Conservation (phyloP, 129 eudicot genomes). For the Artemisia argyi region DNA sequence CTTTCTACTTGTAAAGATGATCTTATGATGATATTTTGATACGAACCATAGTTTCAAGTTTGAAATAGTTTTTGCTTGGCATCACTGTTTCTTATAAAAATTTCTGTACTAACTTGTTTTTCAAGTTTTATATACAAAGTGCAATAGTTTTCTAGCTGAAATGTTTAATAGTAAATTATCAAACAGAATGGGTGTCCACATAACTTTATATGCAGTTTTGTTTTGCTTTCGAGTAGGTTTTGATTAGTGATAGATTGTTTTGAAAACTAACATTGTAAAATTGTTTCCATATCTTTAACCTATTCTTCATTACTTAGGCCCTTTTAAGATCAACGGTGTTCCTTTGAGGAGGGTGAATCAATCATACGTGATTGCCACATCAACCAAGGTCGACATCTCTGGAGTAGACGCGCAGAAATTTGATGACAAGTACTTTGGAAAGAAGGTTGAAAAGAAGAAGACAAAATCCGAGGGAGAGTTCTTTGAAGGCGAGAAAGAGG, state of each 20-base stretch:
- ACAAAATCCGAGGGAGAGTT: constrained; percentile 70
- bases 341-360: constrained; percentile 79
- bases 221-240: neutral
- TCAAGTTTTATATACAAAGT: neutral
- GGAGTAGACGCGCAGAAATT: constrained; percentile 50
- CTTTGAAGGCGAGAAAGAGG: constrained; percentile 72
- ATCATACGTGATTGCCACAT: constrained; percentile 64
- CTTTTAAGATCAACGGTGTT: constrained; percentile 70
- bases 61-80: neutral
- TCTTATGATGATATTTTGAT: neutral
- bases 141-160: neutral
- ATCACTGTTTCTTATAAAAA: neutral
- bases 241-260: neutral
- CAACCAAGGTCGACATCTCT: constrained; percentile 65
- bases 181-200: too few species aligned
- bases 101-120: too few species aligned
- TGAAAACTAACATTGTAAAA: neutral
- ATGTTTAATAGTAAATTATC: neutral
- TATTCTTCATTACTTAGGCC: constrained; percentile 31
- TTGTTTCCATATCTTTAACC: neutral
- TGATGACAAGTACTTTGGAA: constrained; percentile 74
- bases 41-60: neutral
- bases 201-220: neutral
- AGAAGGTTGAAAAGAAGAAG: constrained; percentile 63
- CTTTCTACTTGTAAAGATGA: neutral